Evolutionary conservation across 345 rosid genomes (phyloP).

Genomic region (Draba incana): DNA sequence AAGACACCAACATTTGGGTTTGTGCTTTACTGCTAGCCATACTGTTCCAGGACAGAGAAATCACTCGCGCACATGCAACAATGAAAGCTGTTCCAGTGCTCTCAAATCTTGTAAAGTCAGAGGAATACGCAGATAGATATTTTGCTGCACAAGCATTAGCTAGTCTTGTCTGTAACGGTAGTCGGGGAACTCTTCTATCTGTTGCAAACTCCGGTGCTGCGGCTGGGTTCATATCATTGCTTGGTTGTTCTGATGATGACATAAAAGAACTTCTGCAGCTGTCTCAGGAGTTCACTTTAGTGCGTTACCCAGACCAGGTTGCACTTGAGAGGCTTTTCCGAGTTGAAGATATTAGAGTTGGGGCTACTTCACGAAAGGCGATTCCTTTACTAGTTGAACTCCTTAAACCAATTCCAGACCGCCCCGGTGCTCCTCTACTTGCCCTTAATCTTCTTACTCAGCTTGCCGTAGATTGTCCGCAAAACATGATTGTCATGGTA

Average conservation of each 20-base stretch:
- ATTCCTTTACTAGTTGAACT: constrained; percentile 97
- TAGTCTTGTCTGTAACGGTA: constrained; percentile 96
- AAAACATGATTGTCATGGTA: constrained; percentile 92
- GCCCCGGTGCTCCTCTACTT: constrained; percentile 97
- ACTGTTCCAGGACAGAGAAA: constrained; percentile 96
- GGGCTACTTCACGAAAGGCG: constrained; percentile 97
- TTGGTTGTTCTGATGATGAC: constrained; percentile 96
- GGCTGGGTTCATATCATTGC: constrained; percentile 86
- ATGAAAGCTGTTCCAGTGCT: constrained; percentile 91
- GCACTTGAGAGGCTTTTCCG: constrained; percentile 98
- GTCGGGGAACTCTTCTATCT: constrained; percentile 94
- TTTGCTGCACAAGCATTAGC: constrained; percentile 97
- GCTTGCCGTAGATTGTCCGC: constrained; percentile 88
- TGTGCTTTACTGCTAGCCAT: constrained; percentile 91
- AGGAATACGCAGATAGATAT: constrained; percentile 82
- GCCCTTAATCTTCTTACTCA: constrained; percentile 87
- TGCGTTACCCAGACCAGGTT: constrained; percentile 90
- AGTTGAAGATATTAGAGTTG: constrained; percentile 97
- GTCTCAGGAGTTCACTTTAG: constrained; percentile 83
- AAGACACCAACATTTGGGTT: constrained; percentile 93
- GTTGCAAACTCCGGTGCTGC: constrained; percentile 99
- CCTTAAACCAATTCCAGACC: constrained; percentile 99
- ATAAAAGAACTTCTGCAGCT: constrained; percentile 78
- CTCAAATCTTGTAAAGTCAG: constrained; percentile 90
- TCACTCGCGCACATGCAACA: constrained; percentile 82